Base-by-base conservation (phyloP, 2,329 filamentous ascomycete species). In the Alternaria triticina region DNA sequence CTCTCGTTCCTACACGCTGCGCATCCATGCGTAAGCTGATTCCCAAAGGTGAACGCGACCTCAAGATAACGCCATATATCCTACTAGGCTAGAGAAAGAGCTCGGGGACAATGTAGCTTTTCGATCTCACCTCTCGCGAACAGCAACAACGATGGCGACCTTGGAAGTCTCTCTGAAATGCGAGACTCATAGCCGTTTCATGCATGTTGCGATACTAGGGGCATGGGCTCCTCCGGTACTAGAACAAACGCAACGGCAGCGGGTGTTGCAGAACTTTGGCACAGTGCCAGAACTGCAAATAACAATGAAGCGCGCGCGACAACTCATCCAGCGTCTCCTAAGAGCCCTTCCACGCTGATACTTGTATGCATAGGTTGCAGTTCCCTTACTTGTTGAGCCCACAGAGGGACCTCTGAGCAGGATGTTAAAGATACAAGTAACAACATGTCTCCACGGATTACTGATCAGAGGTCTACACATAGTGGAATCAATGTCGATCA, bases 401-500 rank as follows among this genome's bases (percentile, higher is more conserved):
- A 44, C 33, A 1, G 40, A 36, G 8, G 28, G 22, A 15, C 45
- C 44, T 13, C 56, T 20, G 45, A 27, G 15, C 23, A 20, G 22
- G 22, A 43, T 15, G 22, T 27, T 52, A 47, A 54, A 11, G 27
- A 28, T 28, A 33, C 33, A 56, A 52, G 47, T 23, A 61, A 54
- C 20, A 30, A 25, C 30, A 57, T 61, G 62, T 54, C 22, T 61
- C 30, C 33, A 22, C 11, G 22, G 46, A 47, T 51, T 28, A 49
- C 15, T 15, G 7, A 33, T n/a, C 44, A 52, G n/a, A 45, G n/a
- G 40, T 12, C 23, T 12, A 11, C 22, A 57, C 40, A 43, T 8
- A 43, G 44, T 15, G 54, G 33, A 20, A 10, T 44, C 20, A 64
- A 65, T 61, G 54, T 52, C 50, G 62, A 64, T 62, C 61, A 54